A percentile compares a stretch with the other conserved stretches of the same genome.
Conservation (phyloP, 257 asterid genomes). For the Petrea volubilis region DNA sequence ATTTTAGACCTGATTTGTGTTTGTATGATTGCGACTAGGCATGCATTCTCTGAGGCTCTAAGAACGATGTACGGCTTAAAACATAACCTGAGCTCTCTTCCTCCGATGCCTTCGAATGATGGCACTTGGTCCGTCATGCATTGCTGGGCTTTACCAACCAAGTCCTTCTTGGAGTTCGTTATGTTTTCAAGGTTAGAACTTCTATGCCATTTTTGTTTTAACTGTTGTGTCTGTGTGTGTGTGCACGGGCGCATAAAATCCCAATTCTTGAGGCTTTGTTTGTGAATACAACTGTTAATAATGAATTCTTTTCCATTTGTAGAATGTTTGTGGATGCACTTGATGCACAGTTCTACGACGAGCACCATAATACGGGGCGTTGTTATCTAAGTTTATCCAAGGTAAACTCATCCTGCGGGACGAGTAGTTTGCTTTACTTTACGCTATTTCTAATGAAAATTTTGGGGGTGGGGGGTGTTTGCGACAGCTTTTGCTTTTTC, state of each 20-base stretch:
- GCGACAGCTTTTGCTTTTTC: too few relatives aligned
- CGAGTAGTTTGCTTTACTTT: not conserved
- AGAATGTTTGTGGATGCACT: slow-evolving; percentile 96
- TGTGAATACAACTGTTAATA: not conserved
- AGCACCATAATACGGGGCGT: slow-evolving; percentile 64
- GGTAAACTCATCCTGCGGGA: slow-evolving; percentile 39
- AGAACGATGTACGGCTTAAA: slow-evolving; percentile 82
- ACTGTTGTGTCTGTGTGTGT: not conserved
- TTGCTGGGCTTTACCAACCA: slow-evolving; percentile 91
- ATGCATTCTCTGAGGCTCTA: slow-evolving; percentile 75
- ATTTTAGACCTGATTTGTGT: slow-evolving; percentile 16
- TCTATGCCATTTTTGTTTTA: not conserved
- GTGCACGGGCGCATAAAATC: not conserved
- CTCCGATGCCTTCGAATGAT: slow-evolving; percentile 70
- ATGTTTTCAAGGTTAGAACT: slow-evolving; percentile 89
- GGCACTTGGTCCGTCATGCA: slow-evolving; percentile 95
- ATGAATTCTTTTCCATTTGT: slow-evolving; percentile 13
- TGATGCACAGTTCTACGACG: slow-evolving; percentile 62
- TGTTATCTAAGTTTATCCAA: slow-evolving; percentile 75
- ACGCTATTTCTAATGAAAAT: not conserved
- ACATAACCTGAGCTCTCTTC: slow-evolving; percentile 66
- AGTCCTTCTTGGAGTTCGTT: slow-evolving; percentile 84
- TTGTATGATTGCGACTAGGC: slow-evolving; percentile 43
- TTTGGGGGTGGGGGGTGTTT: too few relatives aligned
- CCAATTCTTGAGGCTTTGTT: not conserved